Percentiles rank a stretch among this genome's conserved stretches.
phyloP scores from a whole-genome alignment of 2,329 filamentous ascomycete genomes.

The Myriosclerotinia curreyana region DNA sequence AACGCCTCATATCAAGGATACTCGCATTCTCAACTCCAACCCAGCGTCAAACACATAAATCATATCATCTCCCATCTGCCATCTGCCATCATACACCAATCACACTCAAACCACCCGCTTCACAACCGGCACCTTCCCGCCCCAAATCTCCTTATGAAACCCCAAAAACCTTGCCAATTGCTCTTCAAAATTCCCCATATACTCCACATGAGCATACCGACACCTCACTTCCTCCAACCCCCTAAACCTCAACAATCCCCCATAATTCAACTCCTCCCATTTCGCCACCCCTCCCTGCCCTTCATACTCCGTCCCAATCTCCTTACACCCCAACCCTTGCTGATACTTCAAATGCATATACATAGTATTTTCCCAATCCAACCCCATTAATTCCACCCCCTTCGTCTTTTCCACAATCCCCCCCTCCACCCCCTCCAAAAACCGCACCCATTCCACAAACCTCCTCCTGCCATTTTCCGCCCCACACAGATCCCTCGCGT shows the following conservation, averaged over 20 bases:
- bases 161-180: constrained; percentile 12
- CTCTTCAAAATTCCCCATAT: constrained; percentile 19
- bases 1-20: background rate
- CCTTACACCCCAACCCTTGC: constrained; percentile 4
- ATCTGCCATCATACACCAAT: no score
- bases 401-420: background rate
- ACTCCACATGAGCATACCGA: constrained; percentile 12
- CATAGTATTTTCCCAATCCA: constrained; percentile 20
- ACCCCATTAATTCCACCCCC: background rate
- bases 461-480: background rate
- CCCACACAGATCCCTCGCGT: constrained; percentile 4
- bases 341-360: constrained; percentile 18
- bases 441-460: constrained; percentile 7
- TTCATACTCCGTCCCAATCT: constrained; percentile 4
- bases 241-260: background rate
- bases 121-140: background rate
- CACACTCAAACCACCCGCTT: background rate
- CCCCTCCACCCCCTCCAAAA: background rate
- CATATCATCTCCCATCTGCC: background rate
- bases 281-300: constrained; percentile 12
- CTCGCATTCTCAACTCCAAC: no score
- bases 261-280: constrained; percentile 16
- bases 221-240: background rate
- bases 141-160: constrained; percentile 13
- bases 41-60: background rate